A percentile compares a stretch with the other conserved stretches of the same genome.
These are phyloP conservation scores for Pseudogymnoascus sp. DNA, from an alignment of 2,329 filamentous ascomycete species.

Conservation along the genomic window DNA sequence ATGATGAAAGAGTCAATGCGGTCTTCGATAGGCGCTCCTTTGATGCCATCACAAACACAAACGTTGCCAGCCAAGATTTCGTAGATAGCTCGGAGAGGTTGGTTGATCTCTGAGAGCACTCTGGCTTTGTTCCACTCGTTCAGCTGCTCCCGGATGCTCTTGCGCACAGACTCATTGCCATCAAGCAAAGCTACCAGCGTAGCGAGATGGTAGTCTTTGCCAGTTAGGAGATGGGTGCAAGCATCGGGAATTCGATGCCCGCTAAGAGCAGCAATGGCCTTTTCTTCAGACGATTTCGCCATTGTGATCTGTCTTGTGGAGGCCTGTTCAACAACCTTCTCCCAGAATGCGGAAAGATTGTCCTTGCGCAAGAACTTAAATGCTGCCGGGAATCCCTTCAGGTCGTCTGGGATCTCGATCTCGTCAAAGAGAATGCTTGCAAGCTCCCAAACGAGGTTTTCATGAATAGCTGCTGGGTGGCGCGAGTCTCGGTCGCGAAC, in stretches of 20 bases:
- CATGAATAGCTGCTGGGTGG: constrained; percentile 46
- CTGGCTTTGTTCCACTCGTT: constrained; percentile 77
- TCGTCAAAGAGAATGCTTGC: constrained; percentile 81
- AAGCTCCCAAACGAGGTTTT: constrained; percentile 76
- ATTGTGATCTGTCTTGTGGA: constrained; percentile 48
- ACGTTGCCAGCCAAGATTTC: constrained; percentile 83
- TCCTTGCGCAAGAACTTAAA: constrained; percentile 45
- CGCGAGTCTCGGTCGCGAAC: constrained; percentile 34
- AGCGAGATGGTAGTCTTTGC: constrained; percentile 74
- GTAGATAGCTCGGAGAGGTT: constrained; percentile 78
- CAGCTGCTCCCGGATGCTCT: constrained; percentile 72
- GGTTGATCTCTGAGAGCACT: constrained; percentile 77
- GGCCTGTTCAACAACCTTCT: constrained; percentile 54
- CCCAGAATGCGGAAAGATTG: constrained; percentile 60
- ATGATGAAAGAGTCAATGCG: constrained; percentile 73
- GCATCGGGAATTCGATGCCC: constrained; percentile 74
- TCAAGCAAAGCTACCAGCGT: constrained; percentile 79
- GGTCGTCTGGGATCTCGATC: constrained; percentile 38
- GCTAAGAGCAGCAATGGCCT: constrained; percentile 72
- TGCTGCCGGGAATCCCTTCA: constrained; percentile 30
- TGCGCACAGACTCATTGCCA: constrained; percentile 58
- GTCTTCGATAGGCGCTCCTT: constrained; percentile 67
- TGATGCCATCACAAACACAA: constrained; percentile 73
- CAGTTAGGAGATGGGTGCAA: constrained; percentile 68
- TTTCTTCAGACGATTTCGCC: constrained; percentile 65